Conservation (phyloP, 106 monocot genomes). For the Dactylorhiza incarnata region DNA sequence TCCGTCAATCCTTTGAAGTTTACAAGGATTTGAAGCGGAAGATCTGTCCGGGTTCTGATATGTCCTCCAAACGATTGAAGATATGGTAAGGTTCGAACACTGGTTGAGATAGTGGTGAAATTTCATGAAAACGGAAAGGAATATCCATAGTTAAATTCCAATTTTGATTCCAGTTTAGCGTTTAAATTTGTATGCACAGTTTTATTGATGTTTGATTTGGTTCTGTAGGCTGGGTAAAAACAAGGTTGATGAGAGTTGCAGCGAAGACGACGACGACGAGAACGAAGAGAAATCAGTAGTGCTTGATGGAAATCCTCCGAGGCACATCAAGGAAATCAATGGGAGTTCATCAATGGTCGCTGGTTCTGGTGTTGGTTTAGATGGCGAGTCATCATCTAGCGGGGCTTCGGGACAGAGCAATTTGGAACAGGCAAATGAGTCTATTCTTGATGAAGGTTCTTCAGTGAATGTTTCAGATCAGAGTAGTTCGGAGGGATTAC, state of each 20-base stretch:
- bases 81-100: slow-evolving; percentile 45
- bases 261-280: slow-evolving; percentile 31
- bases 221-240: slow-evolving; percentile 77
- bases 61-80: slow-evolving; percentile 60
- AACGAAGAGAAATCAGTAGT: slow-evolving; percentile 62
- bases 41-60: slow-evolving; percentile 22
- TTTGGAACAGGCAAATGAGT: slow-evolving; percentile 40
- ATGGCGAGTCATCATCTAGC: slow-evolving; percentile 48
- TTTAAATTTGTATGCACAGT: neutral
- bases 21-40: slow-evolving; percentile 76
- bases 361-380: slow-evolving; percentile 32
- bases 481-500: slow-evolving; percentile 40
- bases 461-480: slow-evolving; percentile 22
- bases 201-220: neutral
- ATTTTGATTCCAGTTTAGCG: neutral
- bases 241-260: slow-evolving; percentile 61
- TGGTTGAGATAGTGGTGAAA: too few species aligned
- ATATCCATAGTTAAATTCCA: neutral
- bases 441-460: slow-evolving; percentile 6
- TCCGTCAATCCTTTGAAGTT: slow-evolving; percentile 54
- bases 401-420: slow-evolving; percentile 43
- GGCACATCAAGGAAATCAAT: slow-evolving; percentile 20
- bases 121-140: too few species aligned
- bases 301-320: slow-evolving; percentile 36
- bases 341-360: slow-evolving; percentile 17